Evolutionary conservation across 2,329 filamentous ascomycete genomes (phyloP).

Genomic region (Elsinoe necatrix): DNA sequence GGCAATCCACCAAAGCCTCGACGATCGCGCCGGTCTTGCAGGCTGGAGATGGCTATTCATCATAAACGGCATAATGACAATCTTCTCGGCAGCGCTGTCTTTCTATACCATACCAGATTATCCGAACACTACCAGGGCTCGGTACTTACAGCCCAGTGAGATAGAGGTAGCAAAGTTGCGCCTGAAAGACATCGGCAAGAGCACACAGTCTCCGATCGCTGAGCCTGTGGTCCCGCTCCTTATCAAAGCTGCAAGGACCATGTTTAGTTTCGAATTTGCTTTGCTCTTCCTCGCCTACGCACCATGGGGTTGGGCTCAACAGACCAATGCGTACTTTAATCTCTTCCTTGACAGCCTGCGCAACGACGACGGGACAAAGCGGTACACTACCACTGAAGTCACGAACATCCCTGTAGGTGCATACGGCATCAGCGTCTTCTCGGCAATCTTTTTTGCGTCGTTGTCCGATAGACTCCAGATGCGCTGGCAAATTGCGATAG

Average conservation of each 20-base stretch:
- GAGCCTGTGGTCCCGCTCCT: neutral
- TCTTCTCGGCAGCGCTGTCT: constrained; percentile 28
- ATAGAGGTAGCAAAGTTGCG: neutral
- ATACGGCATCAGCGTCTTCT: constrained; percentile 42
- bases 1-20: constrained; percentile 27
- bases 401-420: constrained; percentile 45
- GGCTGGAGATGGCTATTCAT: constrained; percentile 34
- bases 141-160: neutral
- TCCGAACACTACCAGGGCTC: constrained; percentile 26
- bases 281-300: neutral
- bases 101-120: constrained; percentile 34
- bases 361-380: constrained; percentile 34
- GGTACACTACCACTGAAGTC: constrained; percentile 39
- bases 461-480: constrained; percentile 44
- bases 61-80: constrained; percentile 32
- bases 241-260: neutral
- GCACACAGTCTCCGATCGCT: neutral
- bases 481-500: constrained; percentile 44
- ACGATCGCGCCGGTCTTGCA: constrained; percentile 26
- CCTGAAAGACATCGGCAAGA: neutral
- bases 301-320: neutral
- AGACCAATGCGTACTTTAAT: constrained; percentile 35
- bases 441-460: constrained; percentile 48
- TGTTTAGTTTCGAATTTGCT: neutral
- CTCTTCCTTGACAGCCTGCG: constrained; percentile 37